Conservation (phyloP, 495 filamentous ascomycete species). For the Geopyxis carbonaria region DNA sequence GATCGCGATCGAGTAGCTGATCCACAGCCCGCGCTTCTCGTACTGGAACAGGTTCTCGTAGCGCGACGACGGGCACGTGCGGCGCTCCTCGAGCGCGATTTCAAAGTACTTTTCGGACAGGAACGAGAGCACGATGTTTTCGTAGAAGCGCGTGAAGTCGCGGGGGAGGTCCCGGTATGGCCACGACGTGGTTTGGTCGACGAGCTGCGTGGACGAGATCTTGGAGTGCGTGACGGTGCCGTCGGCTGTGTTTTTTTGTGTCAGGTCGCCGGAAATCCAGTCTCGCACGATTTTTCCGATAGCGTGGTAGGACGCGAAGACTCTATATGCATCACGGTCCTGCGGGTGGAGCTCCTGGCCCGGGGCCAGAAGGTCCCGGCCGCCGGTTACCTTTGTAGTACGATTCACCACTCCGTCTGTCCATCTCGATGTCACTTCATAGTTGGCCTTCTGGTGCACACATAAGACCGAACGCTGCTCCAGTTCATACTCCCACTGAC, state of each 20-base stretch:
- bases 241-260: constrained; percentile 9
- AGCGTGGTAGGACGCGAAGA: constrained; percentile 25
- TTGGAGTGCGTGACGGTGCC: constrained; percentile 23
- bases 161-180: constrained; percentile 17
- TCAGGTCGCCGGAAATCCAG: constrained; percentile 23
- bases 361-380: constrained; percentile 3
- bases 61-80: constrained; percentile 18
- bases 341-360: not conserved
- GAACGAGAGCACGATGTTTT: constrained; percentile 29
- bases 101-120: constrained; percentile 26
- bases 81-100: constrained; percentile 11
- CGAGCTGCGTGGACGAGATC: constrained; percentile 26
- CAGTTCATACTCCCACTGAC: constrained; percentile 20
- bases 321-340: constrained; percentile 16
- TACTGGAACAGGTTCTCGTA: constrained; percentile 26
- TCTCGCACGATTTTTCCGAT: constrained; percentile 24
- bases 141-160: constrained; percentile 19
- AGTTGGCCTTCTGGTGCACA: constrained; percentile 24
- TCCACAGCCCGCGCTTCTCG: constrained; percentile 24
- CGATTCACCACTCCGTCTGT: constrained; percentile 5
- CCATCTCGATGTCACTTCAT: constrained; percentile 12
- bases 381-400: not conserved
- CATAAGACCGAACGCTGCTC: constrained; percentile 25
- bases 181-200: constrained; percentile 21
- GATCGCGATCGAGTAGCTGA: constrained; percentile 28